A percentile compares a stretch with the other conserved stretches of the same genome.
Evolutionary conservation across 208 protist genomes (phyloP).

Genomic region (Phytomonas francai): DNA sequence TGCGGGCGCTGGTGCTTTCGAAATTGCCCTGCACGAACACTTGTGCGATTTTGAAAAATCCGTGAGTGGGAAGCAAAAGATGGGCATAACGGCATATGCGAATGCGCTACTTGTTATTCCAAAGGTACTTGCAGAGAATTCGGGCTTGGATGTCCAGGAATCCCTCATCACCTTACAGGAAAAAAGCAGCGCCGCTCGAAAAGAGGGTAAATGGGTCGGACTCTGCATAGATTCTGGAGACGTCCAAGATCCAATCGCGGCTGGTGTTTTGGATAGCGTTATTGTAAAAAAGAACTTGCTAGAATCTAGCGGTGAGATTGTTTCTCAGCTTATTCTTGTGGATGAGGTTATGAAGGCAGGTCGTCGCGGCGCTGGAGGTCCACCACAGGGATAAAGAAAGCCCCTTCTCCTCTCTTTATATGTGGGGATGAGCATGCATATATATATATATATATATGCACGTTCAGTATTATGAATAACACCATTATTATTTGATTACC

Average conservation of each 20-base stretch:
- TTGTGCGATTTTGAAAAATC: conserved; percentile 89
- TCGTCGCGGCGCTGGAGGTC: conserved; percentile 70
- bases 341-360: conserved; percentile 99
- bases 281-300: conserved; percentile 98
- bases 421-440: conserved; percentile 1
- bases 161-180: conserved; percentile 94
- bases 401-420: neutral
- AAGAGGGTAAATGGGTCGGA: conserved; percentile 83
- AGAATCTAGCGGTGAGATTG: conserved; percentile 94
- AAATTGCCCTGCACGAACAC: conserved; percentile 92
- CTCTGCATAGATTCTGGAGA: conserved; percentile 97
- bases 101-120: conserved; percentile 98
- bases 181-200: conserved; percentile 54
- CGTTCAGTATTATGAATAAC: neutral
- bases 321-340: conserved; percentile 97
- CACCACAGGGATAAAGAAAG: conserved; percentile 4
- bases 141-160: conserved; percentile 97
- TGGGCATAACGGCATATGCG: conserved; percentile 98
- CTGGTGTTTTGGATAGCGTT: conserved; percentile 98
- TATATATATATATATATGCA: conserved; percentile 1
- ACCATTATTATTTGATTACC: neutral
- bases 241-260: conserved; percentile 88
- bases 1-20: conserved; percentile 98
- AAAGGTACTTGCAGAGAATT: conserved; percentile 98
- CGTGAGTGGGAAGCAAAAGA: conserved; percentile 88